phyloP scores from a whole-genome alignment of 2,329 filamentous ascomycete species.

The Cercospora sojina region DNA sequence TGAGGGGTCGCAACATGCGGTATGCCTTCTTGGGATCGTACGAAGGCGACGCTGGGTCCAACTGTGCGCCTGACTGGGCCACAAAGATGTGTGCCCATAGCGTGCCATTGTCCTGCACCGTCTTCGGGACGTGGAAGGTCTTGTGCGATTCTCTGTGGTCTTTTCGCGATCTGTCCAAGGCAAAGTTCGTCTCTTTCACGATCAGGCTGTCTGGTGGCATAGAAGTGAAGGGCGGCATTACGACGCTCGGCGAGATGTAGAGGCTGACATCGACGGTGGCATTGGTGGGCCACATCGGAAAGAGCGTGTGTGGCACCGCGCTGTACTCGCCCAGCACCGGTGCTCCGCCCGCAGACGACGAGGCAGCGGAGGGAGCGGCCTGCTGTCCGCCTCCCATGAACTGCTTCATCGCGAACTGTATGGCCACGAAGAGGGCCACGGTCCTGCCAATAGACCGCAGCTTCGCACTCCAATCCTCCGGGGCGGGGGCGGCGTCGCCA shows the following conservation, averaged over 20 bases:
- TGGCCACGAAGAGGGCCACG: conserved; percentile 58
- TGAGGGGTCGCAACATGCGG: conserved; percentile 80
- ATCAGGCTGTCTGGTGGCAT: conserved; percentile 68
- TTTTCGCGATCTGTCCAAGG: conserved; percentile 54
- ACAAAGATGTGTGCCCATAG: conserved; percentile 94
- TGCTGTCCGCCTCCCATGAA: conserved; percentile 47
- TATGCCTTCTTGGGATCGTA: conserved; percentile 77
- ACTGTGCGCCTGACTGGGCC: conserved; percentile 68
- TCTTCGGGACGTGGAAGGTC: conserved; percentile 70
- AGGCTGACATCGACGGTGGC: conserved; percentile 78
- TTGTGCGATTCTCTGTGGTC: conserved; percentile 77
- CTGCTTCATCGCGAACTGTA: conserved; percentile 58
- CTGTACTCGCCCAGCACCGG: conserved; percentile 56
- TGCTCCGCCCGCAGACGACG: conserved; percentile 22
- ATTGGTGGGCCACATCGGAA: conserved; percentile 83
- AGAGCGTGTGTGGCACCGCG: conserved; percentile 66
- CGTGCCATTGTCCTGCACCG: conserved; percentile 87
- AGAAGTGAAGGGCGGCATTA: conserved; percentile 65
- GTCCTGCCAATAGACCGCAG: conserved; percentile 50
- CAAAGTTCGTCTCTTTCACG: conserved; percentile 75
- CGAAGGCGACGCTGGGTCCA: conserved; percentile 70
- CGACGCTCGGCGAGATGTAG: conserved; percentile 75
- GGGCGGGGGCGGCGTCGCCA: conserved; percentile 1
- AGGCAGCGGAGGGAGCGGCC: conserved; percentile 20
- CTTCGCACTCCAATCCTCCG: conserved; percentile 30